Conservation (phyloP, 192 early-diverging fungal species). For the Coemansia sp. region DNA sequence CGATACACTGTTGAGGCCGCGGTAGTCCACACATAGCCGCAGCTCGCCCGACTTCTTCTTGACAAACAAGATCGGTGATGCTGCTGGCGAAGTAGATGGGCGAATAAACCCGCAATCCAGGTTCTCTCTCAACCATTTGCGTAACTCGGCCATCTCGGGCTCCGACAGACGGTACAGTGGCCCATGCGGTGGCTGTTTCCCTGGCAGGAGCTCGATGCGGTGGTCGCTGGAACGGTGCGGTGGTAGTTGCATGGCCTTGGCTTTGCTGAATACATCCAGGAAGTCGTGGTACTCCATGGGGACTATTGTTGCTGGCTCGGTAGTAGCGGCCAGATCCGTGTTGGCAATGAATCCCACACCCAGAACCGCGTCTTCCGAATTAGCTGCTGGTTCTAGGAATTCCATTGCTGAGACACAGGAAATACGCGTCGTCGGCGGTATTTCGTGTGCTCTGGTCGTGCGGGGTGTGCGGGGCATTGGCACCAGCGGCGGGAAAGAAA, state of each 20-base stretch:
- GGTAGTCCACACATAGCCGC: slow-evolving; percentile 52
- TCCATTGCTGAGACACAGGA: too few relatives aligned
- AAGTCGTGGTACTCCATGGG: too few relatives aligned
- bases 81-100: slow-evolving; percentile 18
- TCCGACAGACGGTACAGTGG: slow-evolving; percentile 6
- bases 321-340: too few relatives aligned
- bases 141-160: slow-evolving; percentile 5
- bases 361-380: neutral
- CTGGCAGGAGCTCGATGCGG: neutral
- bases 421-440: too few relatives aligned
- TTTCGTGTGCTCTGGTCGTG: too few relatives aligned
- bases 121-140: neutral
- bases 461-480: too few relatives aligned
- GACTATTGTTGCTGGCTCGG: too few relatives aligned
- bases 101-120: slow-evolving; percentile 11
- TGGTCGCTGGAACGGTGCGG: neutral
- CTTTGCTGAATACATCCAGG: neutral
- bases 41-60: slow-evolving; percentile 49
- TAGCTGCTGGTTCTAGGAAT: neutral
- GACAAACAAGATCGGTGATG: slow-evolving; percentile 45
- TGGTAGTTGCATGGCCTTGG: neutral
- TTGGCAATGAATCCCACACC: neutral
- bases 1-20: slow-evolving; percentile 43
- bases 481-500: neutral
- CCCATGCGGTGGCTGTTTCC: neutral